Conservation (phyloP, 1,139 yeast genomes). For the Suhomyces bokatorum region DNA sequence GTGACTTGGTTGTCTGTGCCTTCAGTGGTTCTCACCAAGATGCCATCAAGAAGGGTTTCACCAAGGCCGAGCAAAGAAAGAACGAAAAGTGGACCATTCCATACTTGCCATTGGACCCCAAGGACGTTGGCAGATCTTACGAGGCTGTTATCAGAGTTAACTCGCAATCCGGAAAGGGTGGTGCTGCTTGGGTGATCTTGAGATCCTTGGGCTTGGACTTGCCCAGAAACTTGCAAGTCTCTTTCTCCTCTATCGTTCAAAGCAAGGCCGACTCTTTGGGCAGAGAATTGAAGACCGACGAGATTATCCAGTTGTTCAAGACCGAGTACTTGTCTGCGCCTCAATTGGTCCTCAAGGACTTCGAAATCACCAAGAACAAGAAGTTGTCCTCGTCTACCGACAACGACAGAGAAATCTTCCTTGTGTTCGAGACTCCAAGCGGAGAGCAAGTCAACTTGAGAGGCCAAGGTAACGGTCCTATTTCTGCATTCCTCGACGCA, state of each 20-base stretch:
- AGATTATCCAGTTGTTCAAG: conserved; percentile 41
- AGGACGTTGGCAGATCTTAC: conserved; percentile 50
- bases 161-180: conserved; percentile 54
- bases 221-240: conserved; percentile 48
- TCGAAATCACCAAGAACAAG: conserved; percentile 31
- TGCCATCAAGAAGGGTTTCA: conserved; percentile 51
- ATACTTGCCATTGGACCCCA: conserved; percentile 51
- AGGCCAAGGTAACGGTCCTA: conserved; percentile 51
- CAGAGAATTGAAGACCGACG: conserved; percentile 46
- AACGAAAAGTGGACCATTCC: conserved; percentile 43
- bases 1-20: conserved; percentile 51
- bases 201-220: conserved; percentile 49
- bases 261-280: conserved; percentile 43
- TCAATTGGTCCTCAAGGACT: conserved; percentile 35
- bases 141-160: conserved; percentile 55
- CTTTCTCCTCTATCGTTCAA: conserved; percentile 44
- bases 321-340: conserved; percentile 31
- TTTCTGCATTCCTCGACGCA: conserved; percentile 48
- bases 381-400: conserved; percentile 15
- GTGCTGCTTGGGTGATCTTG: conserved; percentile 52
- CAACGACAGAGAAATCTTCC: conserved; percentile 31
- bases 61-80: conserved; percentile 27
- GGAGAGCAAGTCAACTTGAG: conserved; percentile 25
- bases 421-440: conserved; percentile 24
- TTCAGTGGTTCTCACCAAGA: conserved; percentile 53